Base-by-base conservation (phyloP, 1,284 basidiomycete species). In the Ustilago vetiveriae region DNA sequence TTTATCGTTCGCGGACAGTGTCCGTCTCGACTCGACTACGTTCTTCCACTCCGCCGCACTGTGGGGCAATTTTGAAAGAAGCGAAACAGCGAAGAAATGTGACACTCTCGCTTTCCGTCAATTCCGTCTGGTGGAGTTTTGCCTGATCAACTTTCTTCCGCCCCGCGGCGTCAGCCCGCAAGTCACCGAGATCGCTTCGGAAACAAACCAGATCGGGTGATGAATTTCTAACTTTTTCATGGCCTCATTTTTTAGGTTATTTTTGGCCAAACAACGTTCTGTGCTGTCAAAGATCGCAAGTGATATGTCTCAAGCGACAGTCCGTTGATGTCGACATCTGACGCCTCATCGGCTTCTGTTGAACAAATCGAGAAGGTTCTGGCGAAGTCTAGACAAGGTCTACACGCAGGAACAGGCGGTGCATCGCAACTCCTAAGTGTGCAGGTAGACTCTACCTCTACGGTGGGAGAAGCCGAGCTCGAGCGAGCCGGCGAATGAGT, bases 91-190 rank as follows among this genome's bases (percentile, higher is more conserved):
- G n/a, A n/a, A n/a, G n/a, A n/a, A n/a, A n/a, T n/a, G n/a, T n/a
- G n/a, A n/a, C n/a, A n/a, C n/a, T n/a, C n/a, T n/a, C n/a, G n/a
- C n/a, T 17, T 33, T 24, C 62, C 62, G 62, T 65, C 54, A 65
- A 41, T 65, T 65, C 62, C 62, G 62, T 49, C 22, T 13, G 13
- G 19, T 7, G 10, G 9, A 6, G 2, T 32, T 24, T 9, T 33
- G 8, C 11, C 39, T 37, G 22, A 37, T 44, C 27, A 65, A 65
- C 55, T 65, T 65, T 65, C 55, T 53, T 65, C 62, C 62, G 62
- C 54, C 44, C 59, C 59, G 62, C 55, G 55, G 62, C 37, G 2
- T 42, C 24, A 9, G 38, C 19, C 62, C 62, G 55, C 37, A 29
- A 41, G 44, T 57, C 49, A 32, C 54, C 60, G 54, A 43, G 21